A percentile compares a stretch with the other conserved stretches of the same genome.
These are phyloP conservation scores for Quercus rubra DNA, from an alignment of 306 rosid genomes.

Conservation along the genomic window DNA sequence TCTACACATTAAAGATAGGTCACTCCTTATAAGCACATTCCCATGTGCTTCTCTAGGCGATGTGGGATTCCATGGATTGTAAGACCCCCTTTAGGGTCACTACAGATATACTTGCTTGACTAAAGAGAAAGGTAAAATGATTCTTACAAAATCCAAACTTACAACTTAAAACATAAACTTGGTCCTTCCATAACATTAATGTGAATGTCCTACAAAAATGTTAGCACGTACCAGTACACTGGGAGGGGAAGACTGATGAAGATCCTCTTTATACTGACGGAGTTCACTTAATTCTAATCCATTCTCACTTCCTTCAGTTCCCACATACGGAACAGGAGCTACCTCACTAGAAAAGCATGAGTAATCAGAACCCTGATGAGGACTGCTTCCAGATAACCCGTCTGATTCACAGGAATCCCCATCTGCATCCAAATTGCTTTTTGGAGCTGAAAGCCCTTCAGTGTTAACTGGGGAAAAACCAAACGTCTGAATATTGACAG, in stretches of 20 bases:
- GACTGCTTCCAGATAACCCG: slow-evolving; percentile 32
- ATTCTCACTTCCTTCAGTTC: slow-evolving; percentile 33
- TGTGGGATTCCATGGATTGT: too few species aligned
- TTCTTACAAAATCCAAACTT: slow-evolving; percentile 9
- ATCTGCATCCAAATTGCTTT: slow-evolving; percentile 22
- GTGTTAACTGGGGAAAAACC: slow-evolving; percentile 36
- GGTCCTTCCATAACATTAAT: neutral
- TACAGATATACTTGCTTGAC: neutral
- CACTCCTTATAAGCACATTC: too few species aligned
- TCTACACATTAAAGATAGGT: too few species aligned
- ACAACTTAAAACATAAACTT: slow-evolving; percentile 1
- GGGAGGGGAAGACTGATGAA: slow-evolving; percentile 48
- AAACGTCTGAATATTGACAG: slow-evolving; percentile 25
- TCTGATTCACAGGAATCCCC: slow-evolving; percentile 30
- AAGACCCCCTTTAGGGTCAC: too few species aligned
- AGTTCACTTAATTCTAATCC: slow-evolving; percentile 21
- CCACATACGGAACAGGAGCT: slow-evolving; percentile 23
- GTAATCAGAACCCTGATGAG: slow-evolving; percentile 29
- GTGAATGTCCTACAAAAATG: neutral
- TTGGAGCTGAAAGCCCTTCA: slow-evolving; percentile 34
- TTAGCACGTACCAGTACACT: slow-evolving; percentile 49
- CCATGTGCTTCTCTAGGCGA: too few species aligned
- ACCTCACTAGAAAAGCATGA: slow-evolving; percentile 45
- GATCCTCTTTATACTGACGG: slow-evolving; percentile 27
- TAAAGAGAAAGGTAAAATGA: neutral